Percentiles rank a stretch among this genome's conserved stretches.
Evolutionary conservation across 441 rosid species (phyloP).

Genomic region (Omphalea diandra): DNA sequence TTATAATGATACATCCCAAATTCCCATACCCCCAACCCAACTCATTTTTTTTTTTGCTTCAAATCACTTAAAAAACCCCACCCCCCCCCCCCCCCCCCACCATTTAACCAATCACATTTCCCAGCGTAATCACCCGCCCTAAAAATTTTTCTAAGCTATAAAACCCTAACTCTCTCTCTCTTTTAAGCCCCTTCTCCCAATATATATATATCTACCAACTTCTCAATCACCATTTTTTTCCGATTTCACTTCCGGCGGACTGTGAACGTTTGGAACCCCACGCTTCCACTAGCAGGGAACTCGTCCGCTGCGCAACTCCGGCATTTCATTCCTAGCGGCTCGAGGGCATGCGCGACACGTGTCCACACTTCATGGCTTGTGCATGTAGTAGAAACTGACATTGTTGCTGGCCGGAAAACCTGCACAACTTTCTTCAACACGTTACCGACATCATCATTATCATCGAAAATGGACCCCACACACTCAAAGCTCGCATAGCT

Average conservation of each 20-base stretch:
- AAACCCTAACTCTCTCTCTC: conserved; percentile 8
- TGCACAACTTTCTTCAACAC: conserved; percentile 55
- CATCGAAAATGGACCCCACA: conserved; percentile 65
- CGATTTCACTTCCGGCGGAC: conserved; percentile 55
- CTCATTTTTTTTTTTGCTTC: conserved; percentile 26
- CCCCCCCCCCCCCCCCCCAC: conserved; percentile 13
- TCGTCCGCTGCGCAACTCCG: conserved; percentile 70
- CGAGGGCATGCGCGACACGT: conserved; percentile 58
- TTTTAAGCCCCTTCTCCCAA: conserved; percentile 14
- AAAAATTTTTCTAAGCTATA: conserved; percentile 14
- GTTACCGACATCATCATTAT: conserved; percentile 42
- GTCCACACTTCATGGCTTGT: conserved; percentile 55
- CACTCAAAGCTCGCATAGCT: conserved; percentile 96
- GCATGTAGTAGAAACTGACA: conserved; percentile 75
- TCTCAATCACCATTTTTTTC: background rate
- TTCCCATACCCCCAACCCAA: background rate
- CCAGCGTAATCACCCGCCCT: conserved; percentile 40
- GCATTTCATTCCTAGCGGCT: conserved; percentile 70
- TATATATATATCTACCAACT: conserved; percentile 12
- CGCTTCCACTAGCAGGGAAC: conserved; percentile 66
- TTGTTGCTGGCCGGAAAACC: conserved; percentile 70
- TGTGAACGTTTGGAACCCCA: conserved; percentile 78
- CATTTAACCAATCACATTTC: conserved; percentile 26
- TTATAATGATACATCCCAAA: conserved; percentile 48
- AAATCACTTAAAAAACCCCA: too few species aligned